These are phyloP conservation scores for Trametes meyenii DNA, from an alignment of 768 basidiomycete genomes.

Conservation along the genomic window DNA sequence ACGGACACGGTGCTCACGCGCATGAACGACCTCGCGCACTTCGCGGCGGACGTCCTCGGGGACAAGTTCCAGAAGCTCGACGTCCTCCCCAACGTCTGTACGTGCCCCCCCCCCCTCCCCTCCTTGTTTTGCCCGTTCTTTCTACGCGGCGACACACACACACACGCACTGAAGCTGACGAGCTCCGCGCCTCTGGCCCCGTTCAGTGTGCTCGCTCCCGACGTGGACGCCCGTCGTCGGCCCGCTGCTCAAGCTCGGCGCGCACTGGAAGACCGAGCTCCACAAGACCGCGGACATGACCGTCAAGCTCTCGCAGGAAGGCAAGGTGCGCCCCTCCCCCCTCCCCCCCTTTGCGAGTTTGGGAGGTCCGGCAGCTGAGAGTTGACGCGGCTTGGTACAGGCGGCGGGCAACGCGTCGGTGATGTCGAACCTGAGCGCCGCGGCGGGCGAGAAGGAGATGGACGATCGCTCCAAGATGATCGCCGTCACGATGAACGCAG, in stretches of 20 bases:
- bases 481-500: conserved; percentile 27
- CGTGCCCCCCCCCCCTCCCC: neutral
- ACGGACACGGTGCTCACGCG: conserved; percentile 11
- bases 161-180: too few relatives aligned
- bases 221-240: conserved; percentile 16
- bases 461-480: conserved; percentile 24
- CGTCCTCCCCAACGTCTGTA: conserved; percentile 13
- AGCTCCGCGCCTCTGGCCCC: too few relatives aligned
- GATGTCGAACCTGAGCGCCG: conserved; percentile 14
- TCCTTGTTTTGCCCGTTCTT: neutral
- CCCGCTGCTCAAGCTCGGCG: conserved; percentile 16
- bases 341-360: neutral
- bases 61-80: conserved; percentile 23
- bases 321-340: neutral
- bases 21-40: conserved; percentile 25
- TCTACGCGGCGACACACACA: too few relatives aligned
- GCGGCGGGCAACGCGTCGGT: conserved; percentile 14
- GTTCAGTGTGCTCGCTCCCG: conserved; percentile 9
- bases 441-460: conserved; percentile 10
- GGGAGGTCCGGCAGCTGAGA: neutral
- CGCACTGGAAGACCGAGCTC: conserved; percentile 21
- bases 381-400: neutral
- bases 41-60: conserved; percentile 23
- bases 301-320: conserved; percentile 17
- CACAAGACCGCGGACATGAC: conserved; percentile 22